A percentile compares a stretch with the other conserved stretches of the same genome.
Conservation (phyloP, 495 filamentous ascomycete genomes). For the Cercophora sp. region DNA sequence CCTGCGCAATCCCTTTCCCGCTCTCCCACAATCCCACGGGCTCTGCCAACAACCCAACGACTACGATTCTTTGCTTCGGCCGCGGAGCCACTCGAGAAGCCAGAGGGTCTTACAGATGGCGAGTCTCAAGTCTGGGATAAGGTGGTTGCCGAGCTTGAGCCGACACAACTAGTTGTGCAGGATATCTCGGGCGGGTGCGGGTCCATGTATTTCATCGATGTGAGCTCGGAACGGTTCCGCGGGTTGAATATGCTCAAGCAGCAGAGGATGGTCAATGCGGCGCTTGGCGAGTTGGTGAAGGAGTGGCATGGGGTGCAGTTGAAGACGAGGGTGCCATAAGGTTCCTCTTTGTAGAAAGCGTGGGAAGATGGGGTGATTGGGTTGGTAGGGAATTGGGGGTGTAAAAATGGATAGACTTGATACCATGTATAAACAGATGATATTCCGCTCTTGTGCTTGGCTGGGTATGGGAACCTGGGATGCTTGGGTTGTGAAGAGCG, state of each 20-base stretch:
- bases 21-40: neutral
- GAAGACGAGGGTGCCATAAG: conserved; percentile 50
- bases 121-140: conserved; percentile 46
- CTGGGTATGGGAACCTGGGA: no score
- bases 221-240: conserved; percentile 60
- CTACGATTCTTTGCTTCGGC: neutral
- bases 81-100: conserved; percentile 29
- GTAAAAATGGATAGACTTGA: no score
- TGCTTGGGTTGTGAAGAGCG: no score
- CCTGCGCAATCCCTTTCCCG: neutral
- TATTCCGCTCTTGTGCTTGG: no score
- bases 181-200: conserved; percentile 78
- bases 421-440: no score
- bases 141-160: conserved; percentile 38
- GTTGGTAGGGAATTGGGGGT: neutral
- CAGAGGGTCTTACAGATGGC: conserved; percentile 37
- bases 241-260: conserved; percentile 66
- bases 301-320: conserved; percentile 74
- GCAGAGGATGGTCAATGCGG: conserved; percentile 65
- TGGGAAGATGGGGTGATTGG: neutral
- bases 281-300: conserved; percentile 66
- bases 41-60: neutral
- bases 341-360: no score
- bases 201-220: conserved; percentile 73
- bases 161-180: conserved; percentile 54